phyloP scores from a whole-genome alignment of 306 rosid species.

The Trichosanthes cucumerina region DNA sequence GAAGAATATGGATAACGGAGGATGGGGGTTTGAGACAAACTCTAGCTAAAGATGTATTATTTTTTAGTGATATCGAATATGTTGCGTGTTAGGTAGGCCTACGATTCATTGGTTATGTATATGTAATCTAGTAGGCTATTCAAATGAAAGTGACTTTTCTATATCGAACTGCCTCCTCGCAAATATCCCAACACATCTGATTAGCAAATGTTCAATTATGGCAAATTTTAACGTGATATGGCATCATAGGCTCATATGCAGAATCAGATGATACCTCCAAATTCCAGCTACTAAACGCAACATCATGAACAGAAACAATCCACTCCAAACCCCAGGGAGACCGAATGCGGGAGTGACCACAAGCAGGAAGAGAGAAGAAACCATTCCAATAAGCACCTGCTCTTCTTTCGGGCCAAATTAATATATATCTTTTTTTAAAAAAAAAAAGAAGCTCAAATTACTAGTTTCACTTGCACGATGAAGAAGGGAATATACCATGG shows the following conservation, averaged over 20 bases:
- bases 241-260: neutral
- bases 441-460: neutral
- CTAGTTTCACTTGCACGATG: constrained; percentile 6
- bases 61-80: neutral
- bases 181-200: neutral
- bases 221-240: neutral
- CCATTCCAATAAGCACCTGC: constrained; percentile 52
- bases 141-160: neutral
- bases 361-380: constrained; percentile 56
- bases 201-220: neutral
- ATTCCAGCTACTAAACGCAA: constrained; percentile 70
- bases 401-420: constrained; percentile 10
- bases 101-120: neutral
- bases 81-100: neutral
- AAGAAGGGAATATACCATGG: constrained; percentile 48
- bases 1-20: neutral
- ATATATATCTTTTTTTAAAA: constrained; percentile 4
- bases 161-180: neutral
- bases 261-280: constrained; percentile 49
- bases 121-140: neutral
- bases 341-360: constrained; percentile 63
- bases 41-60: neutral
- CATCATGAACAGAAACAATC: constrained; percentile 84
- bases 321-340: constrained; percentile 85
- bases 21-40: neutral